These are phyloP conservation scores for Diplodia mutila DNA, from an alignment of 2,329 filamentous ascomycete species.

Conservation along the genomic window DNA sequence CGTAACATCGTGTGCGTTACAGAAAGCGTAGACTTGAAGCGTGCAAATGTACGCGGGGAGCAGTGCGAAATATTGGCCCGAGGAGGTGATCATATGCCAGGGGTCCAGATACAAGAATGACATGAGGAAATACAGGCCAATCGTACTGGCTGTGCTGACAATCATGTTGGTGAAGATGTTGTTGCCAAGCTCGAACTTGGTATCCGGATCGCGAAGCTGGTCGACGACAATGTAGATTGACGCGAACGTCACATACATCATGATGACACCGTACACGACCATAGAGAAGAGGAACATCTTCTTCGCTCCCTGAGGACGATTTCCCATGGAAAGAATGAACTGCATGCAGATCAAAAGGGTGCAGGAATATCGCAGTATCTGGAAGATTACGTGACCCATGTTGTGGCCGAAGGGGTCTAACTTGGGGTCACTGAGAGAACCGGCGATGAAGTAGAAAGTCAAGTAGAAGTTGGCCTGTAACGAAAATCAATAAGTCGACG, in stretches of 20 bases:
- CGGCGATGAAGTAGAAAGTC: constrained; percentile 97
- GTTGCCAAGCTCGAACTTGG: constrained; percentile 68
- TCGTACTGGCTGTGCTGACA: constrained; percentile 82
- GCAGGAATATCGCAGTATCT: constrained; percentile 80
- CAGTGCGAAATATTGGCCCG: constrained; percentile 88
- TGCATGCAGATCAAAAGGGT: constrained; percentile 89
- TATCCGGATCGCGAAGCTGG: constrained; percentile 65
- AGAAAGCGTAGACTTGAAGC: constrained; percentile 97
- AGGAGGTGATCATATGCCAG: constrained; percentile 98
- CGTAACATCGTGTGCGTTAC: constrained; percentile 97
- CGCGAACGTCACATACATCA: constrained; percentile 92
- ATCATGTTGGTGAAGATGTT: constrained; percentile 96
- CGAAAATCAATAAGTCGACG: constrained; percentile 32
- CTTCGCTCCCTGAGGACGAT: constrained; percentile 91
- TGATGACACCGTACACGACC: constrained; percentile 89
- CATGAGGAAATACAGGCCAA: constrained; percentile 95
- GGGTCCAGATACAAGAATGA: constrained; percentile 95
- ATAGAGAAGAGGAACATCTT: constrained; percentile 87
- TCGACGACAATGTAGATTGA: constrained; percentile 84
- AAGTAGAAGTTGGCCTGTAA: constrained; percentile 88
- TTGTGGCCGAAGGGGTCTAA: constrained; percentile 91
- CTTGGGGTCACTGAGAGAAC: constrained; percentile 76
- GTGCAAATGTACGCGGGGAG: constrained; percentile 95
- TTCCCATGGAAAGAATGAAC: constrained; percentile 95
- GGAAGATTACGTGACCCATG: constrained; percentile 83